Evolutionary conservation across 2,329 filamentous ascomycete species (phyloP).

Genomic region (Trichoderma semiorbis): DNA sequence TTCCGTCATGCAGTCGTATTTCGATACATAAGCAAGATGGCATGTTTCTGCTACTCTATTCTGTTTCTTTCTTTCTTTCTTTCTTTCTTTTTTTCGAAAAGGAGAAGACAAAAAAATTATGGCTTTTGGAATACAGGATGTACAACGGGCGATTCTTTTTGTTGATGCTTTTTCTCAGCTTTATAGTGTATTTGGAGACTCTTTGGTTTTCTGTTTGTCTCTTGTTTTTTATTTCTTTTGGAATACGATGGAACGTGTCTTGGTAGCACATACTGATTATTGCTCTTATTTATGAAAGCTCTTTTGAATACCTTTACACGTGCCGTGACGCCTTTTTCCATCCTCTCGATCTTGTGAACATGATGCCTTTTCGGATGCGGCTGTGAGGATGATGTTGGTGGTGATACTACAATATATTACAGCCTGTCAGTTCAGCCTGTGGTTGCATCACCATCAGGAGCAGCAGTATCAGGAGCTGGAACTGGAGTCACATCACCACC

Average conservation of each 20-base stretch:
- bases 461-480: neutral
- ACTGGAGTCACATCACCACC: neutral
- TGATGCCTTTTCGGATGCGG: neutral
- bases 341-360: neutral
- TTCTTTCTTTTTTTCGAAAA: neutral
- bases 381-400: neutral
- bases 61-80: neutral
- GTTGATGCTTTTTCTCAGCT: neutral
- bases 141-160: neutral
- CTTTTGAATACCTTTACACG: neutral
- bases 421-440: neutral
- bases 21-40: neutral
- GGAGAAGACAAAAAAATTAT: neutral
- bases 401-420: neutral
- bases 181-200: neutral
- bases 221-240: neutral
- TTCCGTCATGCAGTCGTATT: neutral
- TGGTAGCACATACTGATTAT: neutral
- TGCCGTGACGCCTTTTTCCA: neutral
- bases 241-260: neutral
- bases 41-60: neutral
- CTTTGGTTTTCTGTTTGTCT: neutral
- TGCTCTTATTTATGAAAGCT: neutral
- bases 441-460: neutral
- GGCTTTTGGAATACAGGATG: neutral